Conservation (phyloP, 495 filamentous ascomycete genomes). For the Penicillium ochrochloron region DNA sequence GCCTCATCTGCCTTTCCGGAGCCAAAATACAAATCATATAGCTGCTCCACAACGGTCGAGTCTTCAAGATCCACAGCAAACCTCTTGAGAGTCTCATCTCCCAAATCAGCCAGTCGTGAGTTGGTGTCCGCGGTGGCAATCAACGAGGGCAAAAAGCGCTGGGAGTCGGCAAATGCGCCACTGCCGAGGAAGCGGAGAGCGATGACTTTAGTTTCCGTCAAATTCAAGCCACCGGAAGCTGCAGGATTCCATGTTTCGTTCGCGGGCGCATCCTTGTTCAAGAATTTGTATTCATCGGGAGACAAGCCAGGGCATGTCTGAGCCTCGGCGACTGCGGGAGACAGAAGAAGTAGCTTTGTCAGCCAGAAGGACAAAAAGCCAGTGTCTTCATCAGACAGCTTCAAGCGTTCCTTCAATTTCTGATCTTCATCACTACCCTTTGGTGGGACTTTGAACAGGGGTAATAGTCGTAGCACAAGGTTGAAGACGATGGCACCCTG, state of each 20-base stretch:
- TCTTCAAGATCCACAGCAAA: constrained; percentile 71
- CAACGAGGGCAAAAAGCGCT: constrained; percentile 81
- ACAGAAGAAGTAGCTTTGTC: constrained; percentile 76
- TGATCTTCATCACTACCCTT: constrained; percentile 80
- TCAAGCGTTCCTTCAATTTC: constrained; percentile 64
- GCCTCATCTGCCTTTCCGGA: constrained; percentile 43
- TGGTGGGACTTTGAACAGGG: constrained; percentile 69
- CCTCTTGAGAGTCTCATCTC: constrained; percentile 84
- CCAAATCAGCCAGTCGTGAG: constrained; percentile 76
- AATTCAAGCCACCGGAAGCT: constrained; percentile 64
- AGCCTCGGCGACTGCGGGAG: constrained; percentile 42
- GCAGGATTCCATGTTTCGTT: constrained; percentile 71
- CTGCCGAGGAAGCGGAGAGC: constrained; percentile 75
- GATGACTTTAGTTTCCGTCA: constrained; percentile 66
- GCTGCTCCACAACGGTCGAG: constrained; percentile 56
- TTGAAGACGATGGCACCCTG: constrained; percentile 81
- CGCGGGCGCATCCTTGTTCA: constrained; percentile 60
- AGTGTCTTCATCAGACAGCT: constrained; percentile 72
- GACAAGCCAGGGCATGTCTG: constrained; percentile 70
- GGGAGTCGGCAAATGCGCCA: constrained; percentile 78
- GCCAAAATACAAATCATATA: constrained; percentile 75
- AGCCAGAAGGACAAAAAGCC: constrained; percentile 77
- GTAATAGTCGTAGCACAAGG: constrained; percentile 74
- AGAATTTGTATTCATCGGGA: constrained; percentile 71
- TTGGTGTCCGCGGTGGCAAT: constrained; percentile 83